A percentile compares a stretch with the other conserved stretches of the same genome.
These are phyloP conservation scores for Candida chauliodis DNA, from an alignment of 805 yeast species.

Conservation along the genomic window DNA sequence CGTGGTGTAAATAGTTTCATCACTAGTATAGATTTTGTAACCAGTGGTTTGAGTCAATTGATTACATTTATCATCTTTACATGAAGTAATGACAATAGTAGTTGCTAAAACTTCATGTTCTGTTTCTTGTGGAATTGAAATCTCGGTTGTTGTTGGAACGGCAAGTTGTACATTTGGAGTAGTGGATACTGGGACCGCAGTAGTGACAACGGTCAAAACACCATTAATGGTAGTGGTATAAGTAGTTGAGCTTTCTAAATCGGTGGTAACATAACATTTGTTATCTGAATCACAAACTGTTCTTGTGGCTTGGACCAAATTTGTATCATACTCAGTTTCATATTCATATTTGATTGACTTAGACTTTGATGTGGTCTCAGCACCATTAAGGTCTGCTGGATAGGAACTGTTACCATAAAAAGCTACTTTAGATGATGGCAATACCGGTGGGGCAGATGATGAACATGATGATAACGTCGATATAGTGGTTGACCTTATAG, in stretches of 20 bases:
- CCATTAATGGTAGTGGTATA: constrained; percentile 38
- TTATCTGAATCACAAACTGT: constrained; percentile 29
- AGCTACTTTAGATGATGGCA: constrained; percentile 1
- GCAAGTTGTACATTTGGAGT: constrained; percentile 9
- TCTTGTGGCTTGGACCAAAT: constrained; percentile 16
- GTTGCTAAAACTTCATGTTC: constrained; percentile 21
- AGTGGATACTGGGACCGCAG: constrained; percentile 15
- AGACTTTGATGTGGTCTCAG: constrained; percentile 9
- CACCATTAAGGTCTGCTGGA: constrained; percentile 5
- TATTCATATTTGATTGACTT: constrained; percentile 7
- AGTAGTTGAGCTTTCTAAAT: constrained; percentile 24
- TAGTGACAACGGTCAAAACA: constrained; percentile 32
- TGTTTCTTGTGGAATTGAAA: constrained; percentile 10
- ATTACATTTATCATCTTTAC: constrained; percentile 30
- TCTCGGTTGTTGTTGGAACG: constrained; percentile 8
- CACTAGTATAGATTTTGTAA: constrained; percentile 19
- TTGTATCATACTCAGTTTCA: constrained; percentile 22
- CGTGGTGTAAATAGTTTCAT: constrained; percentile 20
- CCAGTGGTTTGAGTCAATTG: constrained; percentile 32
- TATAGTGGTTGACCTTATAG: constrained; percentile 20
- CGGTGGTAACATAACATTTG: constrained; percentile 35
- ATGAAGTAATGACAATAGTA: constrained; percentile 36
- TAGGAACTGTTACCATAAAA: constrained; percentile 1
- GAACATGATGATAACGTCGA: constrained; percentile 12
- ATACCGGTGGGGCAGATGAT: constrained; percentile 6